These are phyloP conservation scores for Anisodus tanguticus DNA, from an alignment of 257 asterid genomes.

Conservation along the genomic window DNA sequence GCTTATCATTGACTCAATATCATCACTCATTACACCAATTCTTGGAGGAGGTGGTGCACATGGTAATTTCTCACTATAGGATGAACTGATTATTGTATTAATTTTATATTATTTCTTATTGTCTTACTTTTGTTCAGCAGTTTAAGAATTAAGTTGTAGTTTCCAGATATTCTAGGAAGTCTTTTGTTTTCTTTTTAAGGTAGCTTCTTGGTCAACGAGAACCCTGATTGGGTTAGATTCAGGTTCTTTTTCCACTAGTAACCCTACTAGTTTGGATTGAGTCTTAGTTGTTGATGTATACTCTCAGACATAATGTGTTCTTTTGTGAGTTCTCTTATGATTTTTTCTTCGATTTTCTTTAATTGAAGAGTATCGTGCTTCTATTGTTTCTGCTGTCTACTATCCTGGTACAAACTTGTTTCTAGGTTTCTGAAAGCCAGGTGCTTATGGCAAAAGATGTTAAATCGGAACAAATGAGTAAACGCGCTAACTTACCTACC, in stretches of 20 bases:
- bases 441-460: background rate
- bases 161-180: background rate
- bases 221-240: background rate
- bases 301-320: background rate
- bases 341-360: background rate
- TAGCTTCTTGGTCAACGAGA: background rate
- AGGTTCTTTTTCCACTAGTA: background rate
- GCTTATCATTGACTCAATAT: slow-evolving; percentile 81
- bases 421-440: background rate
- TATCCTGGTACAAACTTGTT: background rate
- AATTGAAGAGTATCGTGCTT: background rate
- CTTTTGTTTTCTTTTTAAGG: background rate
- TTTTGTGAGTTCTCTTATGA: background rate
- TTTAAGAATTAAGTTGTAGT: slow-evolving; percentile 2
- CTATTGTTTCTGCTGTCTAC: background rate
- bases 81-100: background rate
- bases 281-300: slow-evolving; percentile 6
- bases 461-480: background rate
- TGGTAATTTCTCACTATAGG: slow-evolving; percentile 47
- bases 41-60: slow-evolving; percentile 79
- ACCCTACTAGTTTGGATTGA: background rate
- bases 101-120: background rate
- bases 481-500: background rate
- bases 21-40: slow-evolving; percentile 83
- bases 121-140: background rate